Base-by-base conservation (phyloP, 139 green algal species). In the Micractinium conductrix region DNA sequence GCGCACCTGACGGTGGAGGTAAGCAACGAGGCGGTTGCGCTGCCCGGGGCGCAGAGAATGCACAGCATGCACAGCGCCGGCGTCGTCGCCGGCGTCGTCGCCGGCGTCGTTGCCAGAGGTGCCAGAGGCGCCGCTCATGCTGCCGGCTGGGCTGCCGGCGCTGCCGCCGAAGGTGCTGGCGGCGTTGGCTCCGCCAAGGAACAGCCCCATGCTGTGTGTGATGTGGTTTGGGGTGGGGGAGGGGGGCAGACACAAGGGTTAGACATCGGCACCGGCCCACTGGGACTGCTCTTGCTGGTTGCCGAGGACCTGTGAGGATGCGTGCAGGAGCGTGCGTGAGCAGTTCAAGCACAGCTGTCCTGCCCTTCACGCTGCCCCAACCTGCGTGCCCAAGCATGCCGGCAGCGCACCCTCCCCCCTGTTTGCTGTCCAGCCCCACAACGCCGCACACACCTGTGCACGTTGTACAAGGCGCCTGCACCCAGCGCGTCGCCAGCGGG, bases 11-110 rank as follows among this genome's bases (percentile, higher is more conserved):
- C 58, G 55, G 4, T 65, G 74, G 48, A 80, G 55, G 19, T 80
- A 80, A 6, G 74, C 74, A 12, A 80, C 35, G 6, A 80, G 12
- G 45, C 74, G 74, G 45, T 80, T 80, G 45, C 74, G 45, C 30
- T 80, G 74, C n/a, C 74, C 74, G 58, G 26, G n/a, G 22, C 58
- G 24, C 16, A n/a, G n/a, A n/a, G n/a, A n/a, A n/a, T n/a, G n/a
- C n/a, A n/a, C n/a, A n/a, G n/a, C n/a, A n/a, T n/a, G n/a, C n/a
- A n/a, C n/a, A n/a, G n/a, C n/a, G n/a, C n/a, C n/a, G n/a, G n/a
- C 38, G 70, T 14, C 40, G 35, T 76, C 24, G 38, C 33, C 40
- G 58, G 70, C 10, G 40, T 14, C 70, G 70, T 38, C 19, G 70
- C 70, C 17, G 70, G 40, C 38, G 70, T 24, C 14, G 70, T 12